A percentile compares a stretch with the other conserved stretches of the same genome.
phyloP scores from a whole-genome alignment of 495 filamentous ascomycete species.

The Cercophora samala region DNA sequence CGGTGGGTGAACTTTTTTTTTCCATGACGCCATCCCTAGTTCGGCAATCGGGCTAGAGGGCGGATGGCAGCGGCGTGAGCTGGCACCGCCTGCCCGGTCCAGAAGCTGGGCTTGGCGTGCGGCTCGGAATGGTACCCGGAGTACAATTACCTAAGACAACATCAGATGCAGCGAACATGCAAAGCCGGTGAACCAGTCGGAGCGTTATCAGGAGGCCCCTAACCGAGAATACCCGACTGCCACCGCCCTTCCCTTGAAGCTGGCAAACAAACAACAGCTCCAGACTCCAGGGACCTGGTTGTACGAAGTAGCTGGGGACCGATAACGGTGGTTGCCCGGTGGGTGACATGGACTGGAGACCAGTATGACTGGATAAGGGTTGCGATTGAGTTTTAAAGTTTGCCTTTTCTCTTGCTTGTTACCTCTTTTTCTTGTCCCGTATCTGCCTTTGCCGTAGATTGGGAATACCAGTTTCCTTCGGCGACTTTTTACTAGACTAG shows the following conservation, averaged over 20 bases:
- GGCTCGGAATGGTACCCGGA: neutral
- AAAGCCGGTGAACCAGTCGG: neutral
- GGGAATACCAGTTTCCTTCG: neutral
- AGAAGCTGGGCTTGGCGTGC: neutral
- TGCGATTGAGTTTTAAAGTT: neutral
- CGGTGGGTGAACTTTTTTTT: conserved; percentile 16
- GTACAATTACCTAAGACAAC: neutral
- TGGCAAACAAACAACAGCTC: neutral
- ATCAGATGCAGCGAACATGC: neutral
- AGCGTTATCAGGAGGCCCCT: neutral
- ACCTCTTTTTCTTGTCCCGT: neutral
- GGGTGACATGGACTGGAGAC: too few relatives aligned
- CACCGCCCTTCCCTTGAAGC: neutral
- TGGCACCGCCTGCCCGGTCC: neutral
- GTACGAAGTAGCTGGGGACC: neutral
- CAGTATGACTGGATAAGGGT: neutral
- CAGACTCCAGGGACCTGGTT: neutral
- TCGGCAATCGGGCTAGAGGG: neutral
- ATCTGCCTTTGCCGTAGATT: neutral
- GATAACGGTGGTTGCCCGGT: neutral
- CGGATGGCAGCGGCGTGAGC: neutral
- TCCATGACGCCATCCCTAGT: neutral
- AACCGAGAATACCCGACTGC: neutral
- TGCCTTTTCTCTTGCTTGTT: neutral
- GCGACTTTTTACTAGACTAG: neutral